Percentiles rank a stretch among this genome's conserved stretches.
Evolutionary conservation across 2,329 filamentous ascomycete genomes (phyloP).

Genomic region (Neobulgaria alba): DNA sequence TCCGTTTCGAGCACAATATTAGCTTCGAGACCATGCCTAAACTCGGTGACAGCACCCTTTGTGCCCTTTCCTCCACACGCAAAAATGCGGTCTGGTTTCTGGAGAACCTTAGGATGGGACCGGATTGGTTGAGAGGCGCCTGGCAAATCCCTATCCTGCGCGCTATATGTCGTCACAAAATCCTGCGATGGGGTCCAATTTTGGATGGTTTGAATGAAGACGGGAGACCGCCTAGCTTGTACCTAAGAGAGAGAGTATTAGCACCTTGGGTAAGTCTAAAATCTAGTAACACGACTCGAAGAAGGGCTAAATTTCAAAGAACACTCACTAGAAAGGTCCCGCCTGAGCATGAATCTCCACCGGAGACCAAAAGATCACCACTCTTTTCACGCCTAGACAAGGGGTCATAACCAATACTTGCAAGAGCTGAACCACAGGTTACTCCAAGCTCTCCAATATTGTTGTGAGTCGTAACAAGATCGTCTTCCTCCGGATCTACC

Average conservation of each 20-base stretch:
- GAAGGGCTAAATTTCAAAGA: neutral
- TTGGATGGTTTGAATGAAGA: constrained; percentile 51
- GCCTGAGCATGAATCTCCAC: constrained; percentile 64
- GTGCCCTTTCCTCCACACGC: constrained; percentile 56
- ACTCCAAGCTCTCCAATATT: constrained; percentile 59
- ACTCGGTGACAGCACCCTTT: constrained; percentile 57
- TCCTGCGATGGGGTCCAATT: constrained; percentile 45
- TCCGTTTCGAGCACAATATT: constrained; percentile 52
- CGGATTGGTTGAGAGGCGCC: neutral
- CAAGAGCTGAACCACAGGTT: constrained; percentile 75
- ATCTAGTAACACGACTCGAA: too few relatives aligned
- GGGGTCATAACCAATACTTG: constrained; percentile 43
- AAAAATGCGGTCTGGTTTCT: constrained; percentile 50
- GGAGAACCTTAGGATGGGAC: constrained; percentile 18
- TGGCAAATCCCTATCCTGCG: constrained; percentile 1
- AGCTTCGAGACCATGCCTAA: constrained; percentile 62
- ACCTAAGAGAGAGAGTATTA: constrained; percentile 31
- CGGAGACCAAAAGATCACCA: constrained; percentile 40
- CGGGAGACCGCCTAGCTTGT: constrained; percentile 43
- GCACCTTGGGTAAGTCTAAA: too few relatives aligned
- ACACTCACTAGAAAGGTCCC: constrained; percentile 48
- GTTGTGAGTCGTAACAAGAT: constrained; percentile 44
- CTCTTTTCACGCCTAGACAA: constrained; percentile 40
- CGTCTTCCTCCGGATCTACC: constrained; percentile 46
- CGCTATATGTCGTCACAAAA: constrained; percentile 36